Conservation (phyloP, 179 eudicot species). For the Silene coronaria region DNA sequence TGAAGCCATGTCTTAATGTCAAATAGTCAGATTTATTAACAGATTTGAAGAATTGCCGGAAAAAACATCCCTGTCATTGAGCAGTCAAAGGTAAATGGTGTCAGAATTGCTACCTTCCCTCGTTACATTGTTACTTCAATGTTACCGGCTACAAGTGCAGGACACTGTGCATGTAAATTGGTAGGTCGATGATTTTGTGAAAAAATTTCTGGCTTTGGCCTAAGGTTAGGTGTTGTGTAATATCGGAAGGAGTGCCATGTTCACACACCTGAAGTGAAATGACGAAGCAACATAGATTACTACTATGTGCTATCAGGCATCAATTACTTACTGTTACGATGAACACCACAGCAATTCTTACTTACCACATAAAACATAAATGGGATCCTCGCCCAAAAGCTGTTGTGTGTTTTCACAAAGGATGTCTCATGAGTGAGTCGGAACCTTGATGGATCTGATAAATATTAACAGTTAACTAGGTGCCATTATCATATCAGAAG, state of each 20-base stretch:
- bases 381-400: constrained; percentile 73
- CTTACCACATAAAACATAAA: constrained; percentile 79
- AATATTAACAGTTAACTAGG: neutral
- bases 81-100: constrained; percentile 4
- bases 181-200: neutral
- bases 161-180: neutral
- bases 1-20: constrained; percentile 84
- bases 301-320: neutral
- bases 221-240: no score
- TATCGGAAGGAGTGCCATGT: neutral
- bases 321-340: neutral
- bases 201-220: no score
- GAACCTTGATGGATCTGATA: constrained; percentile 60
- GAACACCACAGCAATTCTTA: neutral
- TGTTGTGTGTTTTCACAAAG: constrained; percentile 76
- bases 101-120: neutral
- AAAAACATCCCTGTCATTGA: constrained; percentile 65
- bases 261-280: neutral
- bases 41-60: constrained; percentile 75
- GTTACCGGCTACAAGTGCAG: neutral
- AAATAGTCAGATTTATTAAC: constrained; percentile 76
- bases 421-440: constrained; percentile 86
- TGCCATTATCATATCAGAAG: neutral
- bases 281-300: neutral
- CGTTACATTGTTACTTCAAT: neutral